Conservation (phyloP, 345 rosid genomes). For the Trapa incisa region DNA sequence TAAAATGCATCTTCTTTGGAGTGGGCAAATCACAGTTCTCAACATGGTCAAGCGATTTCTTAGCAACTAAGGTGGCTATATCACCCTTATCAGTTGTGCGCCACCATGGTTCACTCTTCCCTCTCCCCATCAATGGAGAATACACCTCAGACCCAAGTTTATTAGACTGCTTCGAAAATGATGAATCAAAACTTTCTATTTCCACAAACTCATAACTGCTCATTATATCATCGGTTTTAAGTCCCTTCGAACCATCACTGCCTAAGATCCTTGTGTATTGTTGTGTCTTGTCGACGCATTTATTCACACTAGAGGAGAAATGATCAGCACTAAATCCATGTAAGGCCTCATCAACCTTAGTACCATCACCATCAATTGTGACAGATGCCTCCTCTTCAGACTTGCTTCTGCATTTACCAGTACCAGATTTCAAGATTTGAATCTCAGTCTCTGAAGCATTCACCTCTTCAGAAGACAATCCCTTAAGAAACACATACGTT, state of each 20-base stretch:
- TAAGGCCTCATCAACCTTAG: neutral
- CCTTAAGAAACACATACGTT: constrained; percentile 44
- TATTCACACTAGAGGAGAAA: neutral
- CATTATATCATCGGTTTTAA: constrained; percentile 26
- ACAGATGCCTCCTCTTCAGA: neutral
- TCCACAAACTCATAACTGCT: constrained; percentile 28
- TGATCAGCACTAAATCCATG: neutral
- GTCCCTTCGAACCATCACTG: constrained; percentile 26
- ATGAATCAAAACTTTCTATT: constrained; percentile 22
- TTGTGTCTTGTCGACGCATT: constrained; percentile 13
- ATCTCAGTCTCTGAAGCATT: constrained; percentile 37
- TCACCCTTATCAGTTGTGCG: constrained; percentile 60
- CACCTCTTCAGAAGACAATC: constrained; percentile 33
- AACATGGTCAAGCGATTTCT: constrained; percentile 45
- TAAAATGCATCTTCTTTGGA: constrained; percentile 44
- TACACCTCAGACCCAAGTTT: constrained; percentile 33
- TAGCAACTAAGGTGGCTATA: constrained; percentile 73
- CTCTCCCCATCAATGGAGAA: constrained; percentile 50
- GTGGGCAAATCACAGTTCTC: constrained; percentile 88
- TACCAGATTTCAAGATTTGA: constrained; percentile 22
- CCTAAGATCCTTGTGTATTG: constrained; percentile 10
- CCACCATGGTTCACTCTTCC: constrained; percentile 80
- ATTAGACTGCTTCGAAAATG: constrained; percentile 19
- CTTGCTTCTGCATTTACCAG: constrained; percentile 8
- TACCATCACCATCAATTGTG: neutral